Evolutionary conservation across 345 rosid genomes (phyloP), one percentile per base, ranked within the genome.

Genomic region (Carallia pectinifolia): DNA sequence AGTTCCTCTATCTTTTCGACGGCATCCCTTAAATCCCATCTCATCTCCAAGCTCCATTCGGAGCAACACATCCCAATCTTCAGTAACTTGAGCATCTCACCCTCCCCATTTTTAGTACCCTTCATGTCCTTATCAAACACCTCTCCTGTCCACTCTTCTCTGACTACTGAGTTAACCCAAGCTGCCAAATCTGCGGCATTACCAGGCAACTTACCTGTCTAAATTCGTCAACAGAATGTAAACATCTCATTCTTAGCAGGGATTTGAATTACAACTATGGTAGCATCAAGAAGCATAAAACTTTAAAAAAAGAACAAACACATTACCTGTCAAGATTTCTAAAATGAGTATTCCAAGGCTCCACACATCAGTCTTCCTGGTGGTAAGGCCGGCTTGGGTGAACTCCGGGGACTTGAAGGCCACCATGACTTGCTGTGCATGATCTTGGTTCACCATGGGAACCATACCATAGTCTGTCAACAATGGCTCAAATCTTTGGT

Each of bases 11-110:
- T 87, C 56, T 76, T 87, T 31, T 69, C 84, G 52, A 83, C 80
- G 19, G 85, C 96, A 53, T 85, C 90, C 39, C 70, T 84, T 68
- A 90, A 69, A 67, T 83, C 93, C 84, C 88, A 85, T 67, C 98
- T 83, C 73, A 71, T 87, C 74, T 89, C 96, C 33, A 82, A 66
- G 40, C 88, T 81, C 94, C 90, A 79, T 58, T 91, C 96, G 59
- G 96, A 89, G 64, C 98, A 89, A 30, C 90, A 77, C 92, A 90
- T 83, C 29, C 92, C 98, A 64, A 89, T 84, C 86, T 89, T 93
- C 71, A 93, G 76, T 77, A 93, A 67, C 82, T 89, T 90, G 79
- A 85, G 60, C 93, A 90, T 86, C 74, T 89, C 91, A 1, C 89
- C 93, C 74, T 90, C 89, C 0, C 88, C 79, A 6, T 81, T 88